Evolutionary conservation across 495 filamentous ascomycete genomes (phyloP).

Genomic region (Talaromyces liani): DNA sequence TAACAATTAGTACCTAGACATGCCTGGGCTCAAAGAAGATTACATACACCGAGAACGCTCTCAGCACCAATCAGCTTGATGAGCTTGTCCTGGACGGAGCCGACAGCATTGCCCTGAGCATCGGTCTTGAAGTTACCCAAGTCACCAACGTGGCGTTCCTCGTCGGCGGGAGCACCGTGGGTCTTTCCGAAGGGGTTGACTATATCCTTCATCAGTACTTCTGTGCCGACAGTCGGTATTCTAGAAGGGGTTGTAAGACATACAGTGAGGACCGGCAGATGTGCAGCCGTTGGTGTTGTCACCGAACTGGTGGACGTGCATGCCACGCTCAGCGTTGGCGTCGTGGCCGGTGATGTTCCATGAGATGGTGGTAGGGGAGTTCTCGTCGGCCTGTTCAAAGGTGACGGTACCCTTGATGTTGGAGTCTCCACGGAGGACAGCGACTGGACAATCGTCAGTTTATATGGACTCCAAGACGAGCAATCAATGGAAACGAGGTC

Average conservation of each 20-base stretch:
- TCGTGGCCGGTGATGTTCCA: constrained; percentile 93
- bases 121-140: constrained; percentile 96
- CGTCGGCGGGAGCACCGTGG: constrained; percentile 80
- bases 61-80: constrained; percentile 93
- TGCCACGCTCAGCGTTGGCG: constrained; percentile 88
- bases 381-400: constrained; percentile 87
- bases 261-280: constrained; percentile 93
- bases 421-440: constrained; percentile 51
- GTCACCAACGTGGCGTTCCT: constrained; percentile 89
- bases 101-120: constrained; percentile 77
- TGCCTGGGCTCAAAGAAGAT: neutral
- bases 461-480: no score
- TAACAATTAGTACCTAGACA: constrained; percentile 2
- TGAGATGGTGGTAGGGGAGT: constrained; percentile 70
- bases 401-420: constrained; percentile 85
- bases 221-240: no score
- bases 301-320: constrained; percentile 98
- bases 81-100: constrained; percentile 64
- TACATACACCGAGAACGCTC: constrained; percentile 87
- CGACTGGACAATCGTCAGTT: neutral
- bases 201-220: constrained; percentile 20
- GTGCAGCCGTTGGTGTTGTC: constrained; percentile 99
- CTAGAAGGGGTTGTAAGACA: constrained; percentile 14
- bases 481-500: no score
- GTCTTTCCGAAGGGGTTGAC: constrained; percentile 92